Evolutionary conservation across 139 green algal species (phyloP).

Genomic region (Nannochloris sp.): DNA sequence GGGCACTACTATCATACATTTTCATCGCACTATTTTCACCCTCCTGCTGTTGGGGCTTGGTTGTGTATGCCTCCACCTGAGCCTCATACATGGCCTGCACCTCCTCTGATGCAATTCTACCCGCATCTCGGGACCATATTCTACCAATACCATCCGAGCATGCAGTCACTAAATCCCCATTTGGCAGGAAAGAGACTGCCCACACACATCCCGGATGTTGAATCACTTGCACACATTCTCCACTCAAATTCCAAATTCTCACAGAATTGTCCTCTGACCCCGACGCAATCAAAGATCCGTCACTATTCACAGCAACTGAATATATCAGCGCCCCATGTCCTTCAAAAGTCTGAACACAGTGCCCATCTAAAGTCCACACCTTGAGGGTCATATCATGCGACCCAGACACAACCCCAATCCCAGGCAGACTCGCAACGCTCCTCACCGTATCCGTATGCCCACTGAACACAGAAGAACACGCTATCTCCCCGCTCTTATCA

Average conservation of each 20-base stretch:
- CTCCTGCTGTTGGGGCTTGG: conserved; percentile 4
- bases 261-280: conserved; percentile 84
- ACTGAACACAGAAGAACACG: conserved; percentile 49
- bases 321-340: conserved; percentile 89
- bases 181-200: conserved; percentile 66
- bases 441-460: conserved; percentile 80
- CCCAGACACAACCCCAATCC: conserved; percentile 75
- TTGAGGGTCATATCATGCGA: conserved; percentile 80
- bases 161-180: conserved; percentile 67
- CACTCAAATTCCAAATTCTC: conserved; percentile 60
- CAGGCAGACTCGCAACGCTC: conserved; percentile 58
- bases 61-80: conserved; percentile 13
- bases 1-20: conserved; percentile 39
- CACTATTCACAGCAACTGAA: conserved; percentile 27
- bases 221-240: conserved; percentile 41
- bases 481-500: not conserved
- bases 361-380: conserved; percentile 48
- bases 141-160: conserved; percentile 74
- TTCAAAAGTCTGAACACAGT: conserved; percentile 51
- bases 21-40: conserved; percentile 37
- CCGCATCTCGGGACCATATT: conserved; percentile 50
- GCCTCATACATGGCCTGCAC: conserved; percentile 12
- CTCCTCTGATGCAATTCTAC: conserved; percentile 31
- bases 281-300: conserved; percentile 43
- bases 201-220: conserved; percentile 86